A percentile compares a stretch with the other conserved stretches of the same genome.
phyloP scores from a whole-genome alignment of 2,329 filamentous ascomycete species.

The Thelonectria discophora region DNA sequence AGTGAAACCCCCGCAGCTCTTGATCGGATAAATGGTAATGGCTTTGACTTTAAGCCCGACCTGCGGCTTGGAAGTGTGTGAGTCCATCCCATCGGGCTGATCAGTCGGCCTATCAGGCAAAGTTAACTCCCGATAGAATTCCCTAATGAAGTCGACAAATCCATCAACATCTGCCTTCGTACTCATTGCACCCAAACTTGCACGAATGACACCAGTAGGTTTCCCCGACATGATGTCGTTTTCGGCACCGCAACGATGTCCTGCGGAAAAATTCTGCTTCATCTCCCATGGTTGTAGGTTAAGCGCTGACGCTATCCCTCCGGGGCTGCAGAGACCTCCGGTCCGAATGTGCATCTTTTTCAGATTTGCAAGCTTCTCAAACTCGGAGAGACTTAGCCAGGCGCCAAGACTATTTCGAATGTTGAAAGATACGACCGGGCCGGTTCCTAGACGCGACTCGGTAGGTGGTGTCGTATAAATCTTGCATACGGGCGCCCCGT shows the following conservation, averaged over 20 bases:
- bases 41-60: constrained; percentile 59
- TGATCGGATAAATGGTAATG: constrained; percentile 87
- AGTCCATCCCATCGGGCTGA: neutral
- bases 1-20: constrained; percentile 85
- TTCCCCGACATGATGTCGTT: constrained; percentile 85
- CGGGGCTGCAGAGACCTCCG: constrained; percentile 91
- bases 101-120: neutral
- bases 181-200: constrained; percentile 92
- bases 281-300: constrained; percentile 82
- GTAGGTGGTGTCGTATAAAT: constrained; percentile 63
- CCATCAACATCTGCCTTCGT: constrained; percentile 75
- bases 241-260: constrained; percentile 84
- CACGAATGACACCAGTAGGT: constrained; percentile 85
- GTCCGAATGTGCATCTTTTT: constrained; percentile 86
- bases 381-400: constrained; percentile 83
- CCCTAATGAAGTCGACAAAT: constrained; percentile 76
- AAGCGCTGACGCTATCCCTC: constrained; percentile 80
- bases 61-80: neutral
- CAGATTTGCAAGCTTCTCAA: constrained; percentile 85
- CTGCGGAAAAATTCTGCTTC: constrained; percentile 82
- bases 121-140: constrained; percentile 58
- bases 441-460: constrained; percentile 56
- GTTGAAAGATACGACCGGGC: constrained; percentile 87
- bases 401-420: constrained; percentile 72
- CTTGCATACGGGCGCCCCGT: constrained; percentile 70